Evolutionary conservation across 2,329 filamentous ascomycete genomes (phyloP).

Genomic region (Neonectria ditissima): DNA sequence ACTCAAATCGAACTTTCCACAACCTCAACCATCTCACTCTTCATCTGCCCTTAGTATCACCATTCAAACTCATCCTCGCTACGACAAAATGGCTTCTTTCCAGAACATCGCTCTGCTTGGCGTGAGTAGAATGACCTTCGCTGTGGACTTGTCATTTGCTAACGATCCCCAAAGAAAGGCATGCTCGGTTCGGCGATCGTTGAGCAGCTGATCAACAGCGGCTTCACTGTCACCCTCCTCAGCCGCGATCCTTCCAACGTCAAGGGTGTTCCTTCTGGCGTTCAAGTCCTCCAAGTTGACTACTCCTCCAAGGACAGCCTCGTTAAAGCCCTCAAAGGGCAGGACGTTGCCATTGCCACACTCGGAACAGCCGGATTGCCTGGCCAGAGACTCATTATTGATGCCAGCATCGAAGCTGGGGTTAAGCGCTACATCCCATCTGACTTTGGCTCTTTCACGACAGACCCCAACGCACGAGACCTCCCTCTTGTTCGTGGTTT

Average conservation of each 20-base stretch:
- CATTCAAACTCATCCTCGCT: neutral
- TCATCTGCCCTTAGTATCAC: neutral
- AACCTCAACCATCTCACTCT: neutral
- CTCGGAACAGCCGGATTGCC: neutral
- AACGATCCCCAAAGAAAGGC: constrained; percentile 12
- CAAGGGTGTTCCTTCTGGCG: constrained; percentile 1
- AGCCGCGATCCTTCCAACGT: constrained; percentile 50
- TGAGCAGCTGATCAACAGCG: constrained; percentile 43
- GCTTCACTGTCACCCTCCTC: constrained; percentile 63
- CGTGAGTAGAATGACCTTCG: neutral
- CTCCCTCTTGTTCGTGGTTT: neutral
- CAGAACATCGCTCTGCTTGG: constrained; percentile 3
- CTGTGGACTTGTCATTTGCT: neutral
- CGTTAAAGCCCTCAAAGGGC: constrained; percentile 58
- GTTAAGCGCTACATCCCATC: constrained; percentile 17
- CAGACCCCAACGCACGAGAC: constrained; percentile 1
- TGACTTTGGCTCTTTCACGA: constrained; percentile 12
- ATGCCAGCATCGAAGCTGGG: constrained; percentile 14
- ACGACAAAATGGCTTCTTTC: neutral
- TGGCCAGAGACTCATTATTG: constrained; percentile 12
- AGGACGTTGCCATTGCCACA: constrained; percentile 62
- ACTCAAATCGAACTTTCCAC: neutral
- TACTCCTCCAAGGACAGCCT: constrained; percentile 57
- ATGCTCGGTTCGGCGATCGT: constrained; percentile 44
- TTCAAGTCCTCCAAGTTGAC: constrained; percentile 35